phyloP scores from a whole-genome alignment of 78 protist species.

The Bigelowiella natans region DNA sequence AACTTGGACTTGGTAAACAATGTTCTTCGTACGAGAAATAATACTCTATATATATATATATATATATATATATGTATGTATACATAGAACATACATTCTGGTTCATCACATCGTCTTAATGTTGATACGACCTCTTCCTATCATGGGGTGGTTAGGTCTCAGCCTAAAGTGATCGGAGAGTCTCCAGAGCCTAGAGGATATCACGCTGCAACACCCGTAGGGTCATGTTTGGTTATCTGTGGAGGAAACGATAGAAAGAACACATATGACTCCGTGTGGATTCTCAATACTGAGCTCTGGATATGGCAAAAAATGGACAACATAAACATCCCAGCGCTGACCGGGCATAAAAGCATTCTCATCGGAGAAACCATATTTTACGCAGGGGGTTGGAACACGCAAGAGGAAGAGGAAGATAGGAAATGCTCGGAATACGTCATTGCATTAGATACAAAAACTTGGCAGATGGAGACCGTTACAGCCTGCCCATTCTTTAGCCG shows the following conservation, averaged over 20 bases:
- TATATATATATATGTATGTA: background rate
- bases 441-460: background rate
- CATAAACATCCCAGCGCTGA: background rate
- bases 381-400: background rate
- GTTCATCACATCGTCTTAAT: too few relatives aligned
- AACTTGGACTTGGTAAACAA: background rate
- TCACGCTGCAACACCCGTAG: too few relatives aligned
- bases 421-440: background rate
- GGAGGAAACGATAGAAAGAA: background rate
- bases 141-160: too few relatives aligned
- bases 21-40: background rate
- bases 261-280: background rate
- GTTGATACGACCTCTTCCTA: too few relatives aligned
- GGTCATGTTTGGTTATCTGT: background rate
- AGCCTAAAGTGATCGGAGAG: too few relatives aligned
- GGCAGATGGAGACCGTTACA: background rate
- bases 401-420: background rate
- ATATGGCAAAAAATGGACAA: background rate
- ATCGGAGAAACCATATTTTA: background rate
- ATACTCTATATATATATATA: background rate
- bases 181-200: too few relatives aligned
- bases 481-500: background rate
- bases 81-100: too few relatives aligned
- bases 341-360: background rate
- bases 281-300: background rate